These are phyloP conservation scores for Aspergillus clavatus DNA, from an alignment of 2,329 filamentous ascomycete species.

Conservation along the genomic window DNA sequence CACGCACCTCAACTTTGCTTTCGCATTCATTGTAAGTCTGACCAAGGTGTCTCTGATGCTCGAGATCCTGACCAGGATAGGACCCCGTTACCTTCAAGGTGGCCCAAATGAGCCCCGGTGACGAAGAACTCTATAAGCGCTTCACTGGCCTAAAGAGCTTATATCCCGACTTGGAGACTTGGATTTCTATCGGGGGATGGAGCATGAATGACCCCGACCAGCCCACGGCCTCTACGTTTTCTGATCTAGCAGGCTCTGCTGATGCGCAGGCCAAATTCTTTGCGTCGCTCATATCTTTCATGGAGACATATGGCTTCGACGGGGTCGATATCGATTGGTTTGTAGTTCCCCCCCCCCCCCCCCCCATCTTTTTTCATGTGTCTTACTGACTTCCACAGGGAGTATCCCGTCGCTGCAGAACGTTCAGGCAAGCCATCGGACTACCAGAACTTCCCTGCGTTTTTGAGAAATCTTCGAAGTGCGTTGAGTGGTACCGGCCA, in stretches of 20 bases:
- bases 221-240: slow-evolving; percentile 16
- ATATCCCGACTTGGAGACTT: slow-evolving; percentile 24
- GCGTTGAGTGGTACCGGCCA: slow-evolving; percentile 10
- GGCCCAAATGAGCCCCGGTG: not conserved
- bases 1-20: slow-evolving; percentile 12
- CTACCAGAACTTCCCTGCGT: slow-evolving; percentile 26
- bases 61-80: not conserved
- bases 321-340: slow-evolving; percentile 46
- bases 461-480: slow-evolving; percentile 15
- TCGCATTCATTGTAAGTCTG: slow-evolving; percentile 3
- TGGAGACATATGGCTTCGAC: slow-evolving; percentile 42
- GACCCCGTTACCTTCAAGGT: slow-evolving; percentile 8
- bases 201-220: slow-evolving; percentile 30
- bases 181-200: slow-evolving; percentile 43
- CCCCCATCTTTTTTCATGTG: no score
- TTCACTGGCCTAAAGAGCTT: slow-evolving; percentile 32
- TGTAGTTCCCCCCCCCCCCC: not conserved
- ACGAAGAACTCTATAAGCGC: slow-evolving; percentile 4
- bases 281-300: slow-evolving; percentile 35
- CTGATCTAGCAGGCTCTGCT: slow-evolving; percentile 17
- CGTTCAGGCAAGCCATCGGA: slow-evolving; percentile 37
- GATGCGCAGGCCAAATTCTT: slow-evolving; percentile 32
- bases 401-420: slow-evolving; percentile 35
- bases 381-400: slow-evolving; percentile 18
- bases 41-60: not conserved